Evolutionary conservation across 148 eudicot species (phyloP), one percentile per base, ranked within the genome.

Genomic region (Nepenthes mirabilis): DNA sequence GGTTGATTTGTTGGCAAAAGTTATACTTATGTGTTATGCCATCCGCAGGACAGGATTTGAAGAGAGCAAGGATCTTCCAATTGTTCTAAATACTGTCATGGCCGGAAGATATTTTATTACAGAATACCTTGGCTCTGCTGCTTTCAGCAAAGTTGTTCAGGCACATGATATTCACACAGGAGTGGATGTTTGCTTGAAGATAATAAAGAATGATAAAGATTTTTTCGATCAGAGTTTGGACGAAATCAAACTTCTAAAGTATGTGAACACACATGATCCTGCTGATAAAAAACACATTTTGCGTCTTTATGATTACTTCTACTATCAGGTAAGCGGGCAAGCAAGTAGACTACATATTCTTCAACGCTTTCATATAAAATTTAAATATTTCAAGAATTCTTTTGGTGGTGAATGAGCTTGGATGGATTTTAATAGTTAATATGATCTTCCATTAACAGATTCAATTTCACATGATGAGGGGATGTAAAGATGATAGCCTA

Each of bases 161-260:
- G 99, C 96, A 49, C 96, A 80, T 56, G 99, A 93, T 78, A 77
- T 86, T 45, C 84, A 68, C 49, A 78, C 81, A 0, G 99, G 91
- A 40, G 75, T 82, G 58, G 95, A 86, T 70, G 99, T 93, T 70
- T 88, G 99, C 77, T 72, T 93, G 71, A 93, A 93, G 81, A 93
- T 93, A 66, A 93, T 93, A 36, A 93, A 93, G 68, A 93, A 93
- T 59, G 86, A 93, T 69, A 93, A 93, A 75, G 96, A 93, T 59
- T 93, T 93, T 65, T 93, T 93, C 53, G 99, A 93, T 72, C 99
- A 93, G 74, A 93, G 99, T 76, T 76, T 93, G 65, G 99, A 93
- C 75, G 99, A 93, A 75, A 88, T 93, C 54, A 93, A 93, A 71
- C 91, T 93, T 69, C 85, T 93, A 14, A 93, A 88, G 78, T 82